Evolutionary conservation across 106 monocot genomes (phyloP).

Genomic region (Dendrobium huoshanense): DNA sequence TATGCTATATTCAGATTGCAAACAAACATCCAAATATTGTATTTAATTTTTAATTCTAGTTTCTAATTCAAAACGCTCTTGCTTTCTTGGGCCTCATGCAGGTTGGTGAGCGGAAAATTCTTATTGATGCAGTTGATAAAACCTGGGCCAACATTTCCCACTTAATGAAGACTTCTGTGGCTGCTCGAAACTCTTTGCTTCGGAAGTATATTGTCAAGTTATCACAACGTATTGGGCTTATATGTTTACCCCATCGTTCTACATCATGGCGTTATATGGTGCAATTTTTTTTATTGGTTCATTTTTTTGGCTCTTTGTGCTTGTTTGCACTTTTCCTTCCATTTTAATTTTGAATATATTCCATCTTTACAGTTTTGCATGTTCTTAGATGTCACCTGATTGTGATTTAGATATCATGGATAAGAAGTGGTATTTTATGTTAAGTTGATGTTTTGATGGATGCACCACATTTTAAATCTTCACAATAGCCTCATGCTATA

Average conservation of each 20-base stretch:
- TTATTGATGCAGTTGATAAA: constrained; percentile 39
- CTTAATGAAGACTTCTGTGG: constrained; percentile 59
- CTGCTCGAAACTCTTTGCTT: constrained; percentile 71
- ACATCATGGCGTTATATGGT: constrained; percentile 84
- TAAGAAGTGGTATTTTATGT: background rate
- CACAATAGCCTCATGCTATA: background rate
- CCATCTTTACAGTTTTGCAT: background rate
- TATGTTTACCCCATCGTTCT: constrained; percentile 74
- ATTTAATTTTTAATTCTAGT: constrained; percentile 1
- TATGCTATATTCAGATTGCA: background rate
- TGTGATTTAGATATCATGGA: background rate
- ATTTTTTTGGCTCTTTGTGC: background rate
- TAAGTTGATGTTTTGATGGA: background rate
- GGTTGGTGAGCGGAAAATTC: constrained; percentile 59
- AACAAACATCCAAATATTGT: background rate
- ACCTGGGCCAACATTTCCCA: constrained; percentile 63
- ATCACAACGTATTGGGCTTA: constrained; percentile 73
- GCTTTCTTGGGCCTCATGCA: constrained; percentile 21
- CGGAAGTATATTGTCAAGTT: constrained; percentile 86
- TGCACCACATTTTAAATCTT: background rate
- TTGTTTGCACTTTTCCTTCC: constrained; percentile 3
- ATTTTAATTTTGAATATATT: background rate
- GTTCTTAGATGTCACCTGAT: background rate
- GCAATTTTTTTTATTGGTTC: constrained; percentile 8
- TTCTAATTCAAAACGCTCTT: constrained; percentile 5